These are phyloP conservation scores for Musa balbisiana DNA, from an alignment of 202 grass and related monocot species.

Conservation along the genomic window DNA sequence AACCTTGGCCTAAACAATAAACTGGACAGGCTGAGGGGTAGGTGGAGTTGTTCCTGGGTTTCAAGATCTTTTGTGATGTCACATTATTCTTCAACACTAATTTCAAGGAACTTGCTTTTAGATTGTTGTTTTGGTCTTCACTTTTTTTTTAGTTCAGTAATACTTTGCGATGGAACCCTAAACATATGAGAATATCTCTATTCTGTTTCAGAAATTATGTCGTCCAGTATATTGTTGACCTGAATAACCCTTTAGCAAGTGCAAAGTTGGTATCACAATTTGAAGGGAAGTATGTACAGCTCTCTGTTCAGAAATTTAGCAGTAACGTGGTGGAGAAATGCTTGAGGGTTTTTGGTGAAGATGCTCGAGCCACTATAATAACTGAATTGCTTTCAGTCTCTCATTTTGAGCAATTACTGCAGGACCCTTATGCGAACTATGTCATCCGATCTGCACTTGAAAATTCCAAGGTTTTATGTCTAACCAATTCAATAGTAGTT, in stretches of 20 bases:
- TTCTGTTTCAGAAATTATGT: conserved; percentile 71
- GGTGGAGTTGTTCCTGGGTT: no score
- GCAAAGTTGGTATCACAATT: conserved; percentile 55
- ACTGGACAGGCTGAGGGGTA: no score
- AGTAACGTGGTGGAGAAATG: conserved; percentile 97
- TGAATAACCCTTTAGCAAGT: conserved; percentile 51
- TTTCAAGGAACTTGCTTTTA: no score
- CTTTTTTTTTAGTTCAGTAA: no score
- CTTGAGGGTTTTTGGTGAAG: conserved; percentile 50
- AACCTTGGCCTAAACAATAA: no score
- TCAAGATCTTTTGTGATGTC: no score
- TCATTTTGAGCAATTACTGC: conserved; percentile 69
- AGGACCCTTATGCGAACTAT: conserved; percentile 88
- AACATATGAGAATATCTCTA: neutral
- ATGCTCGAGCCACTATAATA: conserved; percentile 54
- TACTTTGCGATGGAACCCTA: no score
- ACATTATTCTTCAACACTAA: no score
- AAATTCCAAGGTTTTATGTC: conserved; percentile 40
- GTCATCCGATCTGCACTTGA: conserved; percentile 67
- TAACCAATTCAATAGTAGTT: no score
- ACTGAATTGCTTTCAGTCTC: conserved; percentile 45
- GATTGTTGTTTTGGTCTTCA: no score
- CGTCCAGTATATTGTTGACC: conserved; percentile 60
- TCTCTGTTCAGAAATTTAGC: conserved; percentile 87
- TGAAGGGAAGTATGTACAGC: conserved; percentile 55